phyloP scores from a whole-genome alignment of 108 stramenopile genomes.

The Cyclotella baltica region DNA sequence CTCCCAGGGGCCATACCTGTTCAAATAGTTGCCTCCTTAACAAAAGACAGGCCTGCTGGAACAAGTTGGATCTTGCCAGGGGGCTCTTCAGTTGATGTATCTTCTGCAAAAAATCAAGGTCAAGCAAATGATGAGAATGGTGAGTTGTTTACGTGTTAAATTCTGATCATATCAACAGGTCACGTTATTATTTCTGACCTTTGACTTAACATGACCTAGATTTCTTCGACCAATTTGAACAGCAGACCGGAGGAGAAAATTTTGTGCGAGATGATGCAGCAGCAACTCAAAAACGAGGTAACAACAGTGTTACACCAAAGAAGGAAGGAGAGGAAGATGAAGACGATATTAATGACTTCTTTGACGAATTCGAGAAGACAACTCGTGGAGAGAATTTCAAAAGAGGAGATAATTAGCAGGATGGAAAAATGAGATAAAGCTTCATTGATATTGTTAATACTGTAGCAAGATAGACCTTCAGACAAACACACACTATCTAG shows the following conservation, averaged over 20 bases:
- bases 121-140: constrained; percentile 40
- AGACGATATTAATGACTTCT: constrained; percentile 81
- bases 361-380: constrained; percentile 86
- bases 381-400: constrained; percentile 85
- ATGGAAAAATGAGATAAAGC: neutral
- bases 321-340: constrained; percentile 38
- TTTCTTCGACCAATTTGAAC: constrained; percentile 78
- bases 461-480: neutral
- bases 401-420: constrained; percentile 19
- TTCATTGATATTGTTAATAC: neutral
- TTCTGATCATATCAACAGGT: neutral
- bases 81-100: constrained; percentile 74
- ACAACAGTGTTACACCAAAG: neutral
- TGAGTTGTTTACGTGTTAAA: neutral
- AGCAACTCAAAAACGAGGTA: neutral
- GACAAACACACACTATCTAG: neutral
- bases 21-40: constrained; percentile 48
- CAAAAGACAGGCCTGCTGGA: constrained; percentile 75
- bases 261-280: constrained; percentile 44
- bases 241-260: constrained; percentile 78
- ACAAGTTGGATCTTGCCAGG: constrained; percentile 92
- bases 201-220: constrained; percentile 40
- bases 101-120: constrained; percentile 27
- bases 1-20: constrained; percentile 63
- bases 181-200: neutral